Conservation (phyloP, 2,329 filamentous ascomycete genomes). For the Plenodomus lindquistii region DNA sequence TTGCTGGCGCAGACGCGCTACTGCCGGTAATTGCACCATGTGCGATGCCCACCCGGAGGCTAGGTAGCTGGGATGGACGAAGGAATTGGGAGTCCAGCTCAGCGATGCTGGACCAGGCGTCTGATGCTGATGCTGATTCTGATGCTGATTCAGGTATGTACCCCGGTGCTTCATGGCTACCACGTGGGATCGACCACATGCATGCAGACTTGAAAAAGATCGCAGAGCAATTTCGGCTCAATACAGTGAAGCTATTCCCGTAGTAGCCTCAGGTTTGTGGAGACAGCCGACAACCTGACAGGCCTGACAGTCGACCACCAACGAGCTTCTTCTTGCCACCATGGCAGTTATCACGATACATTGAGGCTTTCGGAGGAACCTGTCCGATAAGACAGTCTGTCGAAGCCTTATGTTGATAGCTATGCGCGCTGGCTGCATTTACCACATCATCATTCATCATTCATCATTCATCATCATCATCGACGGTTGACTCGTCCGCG, state of each 20-base stretch:
- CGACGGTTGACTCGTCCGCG: too few relatives aligned
- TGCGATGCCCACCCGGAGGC: background rate
- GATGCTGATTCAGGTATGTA: background rate
- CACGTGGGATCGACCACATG: background rate
- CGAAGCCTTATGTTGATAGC: background rate
- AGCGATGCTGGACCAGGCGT: background rate
- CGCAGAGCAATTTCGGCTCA: background rate
- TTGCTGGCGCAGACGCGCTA: background rate
- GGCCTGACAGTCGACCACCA: too few relatives aligned
- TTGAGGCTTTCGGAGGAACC: too few relatives aligned
- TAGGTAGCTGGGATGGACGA: background rate
- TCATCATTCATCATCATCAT: too few relatives aligned
- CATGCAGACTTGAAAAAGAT: background rate
- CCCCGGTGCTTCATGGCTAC: background rate
- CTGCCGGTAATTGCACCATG: background rate
- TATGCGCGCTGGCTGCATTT: background rate
- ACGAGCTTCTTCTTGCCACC: too few relatives aligned
- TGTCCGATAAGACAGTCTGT: background rate
- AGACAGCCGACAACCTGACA: background rate
- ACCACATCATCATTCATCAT: too few relatives aligned
- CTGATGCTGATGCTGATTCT: too few relatives aligned
- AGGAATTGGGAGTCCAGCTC: too few relatives aligned
- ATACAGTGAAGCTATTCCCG: background rate
- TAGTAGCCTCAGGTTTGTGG: background rate
- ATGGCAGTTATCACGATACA: too few relatives aligned